Evolutionary conservation across 257 asterid species (phyloP), one percentile per base, ranked within the genome.

Genomic region (Marsdenia floribunda): DNA sequence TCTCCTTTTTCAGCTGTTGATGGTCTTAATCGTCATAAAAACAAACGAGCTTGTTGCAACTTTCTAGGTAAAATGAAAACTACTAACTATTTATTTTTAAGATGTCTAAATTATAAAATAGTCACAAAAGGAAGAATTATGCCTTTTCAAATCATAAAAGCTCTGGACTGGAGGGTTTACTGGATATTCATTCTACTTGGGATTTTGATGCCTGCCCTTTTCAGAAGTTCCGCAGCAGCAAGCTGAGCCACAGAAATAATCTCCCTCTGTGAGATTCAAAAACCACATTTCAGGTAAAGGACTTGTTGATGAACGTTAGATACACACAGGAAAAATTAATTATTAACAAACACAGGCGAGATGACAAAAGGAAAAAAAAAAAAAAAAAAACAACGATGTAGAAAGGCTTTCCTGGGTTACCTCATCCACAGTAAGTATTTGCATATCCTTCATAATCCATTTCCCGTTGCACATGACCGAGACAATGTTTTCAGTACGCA

Each of bases 381-480:
- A 22, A 22, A 70, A 40, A 21, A 68, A 22, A 38, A 5, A 6
- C 8, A 44, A 44, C 12, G 7, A 44, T 44, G 49, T 1, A 44
- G 49, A 44, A 18, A n/a, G 65, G 29, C 18, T 19, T 44, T 59
- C 14, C 29, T 14, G 19, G 49, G 54, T 50, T 86, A 87, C 97
- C 96, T 91, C 94, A 47, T 87, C 83, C 68, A 88, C 74, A 24
- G 86, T 86, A 70, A 83, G 50, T 69, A 90, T 86, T 47, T 81
- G 87, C 74, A 78, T 79, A 60, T 91, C 93, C 75, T 83, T 80
- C 97, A 91, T 90, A 74, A 91, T 83, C 96, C 96, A 90, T 16
- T 82, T 85, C 19, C 97, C 96, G 14, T 91, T 87, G 83, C 96
- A 89, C 91, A 90, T 86, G 38, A 91, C 80, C 0, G 94, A 88